Conservation (phyloP, 805 yeast species). For the Candida sanyiensis region DNA sequence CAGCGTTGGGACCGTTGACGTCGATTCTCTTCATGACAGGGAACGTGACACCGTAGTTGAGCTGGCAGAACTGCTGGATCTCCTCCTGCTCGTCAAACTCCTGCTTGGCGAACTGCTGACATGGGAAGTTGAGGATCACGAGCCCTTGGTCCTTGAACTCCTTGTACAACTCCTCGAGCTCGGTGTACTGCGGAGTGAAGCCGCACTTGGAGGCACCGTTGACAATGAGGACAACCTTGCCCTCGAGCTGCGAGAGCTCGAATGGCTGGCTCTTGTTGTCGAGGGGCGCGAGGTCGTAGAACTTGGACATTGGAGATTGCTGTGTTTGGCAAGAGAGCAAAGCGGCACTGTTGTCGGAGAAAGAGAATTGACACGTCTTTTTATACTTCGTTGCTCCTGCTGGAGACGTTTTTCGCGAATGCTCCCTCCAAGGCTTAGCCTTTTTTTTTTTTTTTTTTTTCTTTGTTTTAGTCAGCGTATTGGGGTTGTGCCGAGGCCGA, state of each 20-base stretch:
- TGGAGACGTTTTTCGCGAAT: too few species aligned
- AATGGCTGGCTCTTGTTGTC: slow-evolving; percentile 56
- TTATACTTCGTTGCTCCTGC: too few species aligned
- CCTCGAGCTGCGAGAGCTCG: slow-evolving; percentile 57
- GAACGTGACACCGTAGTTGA: slow-evolving; percentile 88
- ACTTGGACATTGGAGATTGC: slow-evolving; percentile 40
- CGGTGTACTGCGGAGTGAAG: slow-evolving; percentile 74
- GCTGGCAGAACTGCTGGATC: slow-evolving; percentile 66
- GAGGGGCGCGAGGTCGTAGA: slow-evolving; percentile 63
- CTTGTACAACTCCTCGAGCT: slow-evolving; percentile 61
- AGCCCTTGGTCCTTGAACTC: slow-evolving; percentile 64
- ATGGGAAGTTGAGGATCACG: slow-evolving; percentile 77
- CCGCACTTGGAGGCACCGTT: slow-evolving; percentile 89
- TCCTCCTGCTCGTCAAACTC: slow-evolving; percentile 67
- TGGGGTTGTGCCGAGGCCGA: too few species aligned
- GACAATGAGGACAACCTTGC: slow-evolving; percentile 77
- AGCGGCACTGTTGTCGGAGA: background rate
- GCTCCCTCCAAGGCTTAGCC: too few species aligned
- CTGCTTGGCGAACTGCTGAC: slow-evolving; percentile 84
- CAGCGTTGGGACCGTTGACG: slow-evolving; percentile 80
- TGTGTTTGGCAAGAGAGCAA: background rate
- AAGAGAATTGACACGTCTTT: background rate
- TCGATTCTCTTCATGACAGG: slow-evolving; percentile 83
- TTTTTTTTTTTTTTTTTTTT: too few species aligned
- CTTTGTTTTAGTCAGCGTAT: too few species aligned